Base-by-base conservation (phyloP, 495 filamentous ascomycete genomes). In the Glonium stellatum region DNA sequence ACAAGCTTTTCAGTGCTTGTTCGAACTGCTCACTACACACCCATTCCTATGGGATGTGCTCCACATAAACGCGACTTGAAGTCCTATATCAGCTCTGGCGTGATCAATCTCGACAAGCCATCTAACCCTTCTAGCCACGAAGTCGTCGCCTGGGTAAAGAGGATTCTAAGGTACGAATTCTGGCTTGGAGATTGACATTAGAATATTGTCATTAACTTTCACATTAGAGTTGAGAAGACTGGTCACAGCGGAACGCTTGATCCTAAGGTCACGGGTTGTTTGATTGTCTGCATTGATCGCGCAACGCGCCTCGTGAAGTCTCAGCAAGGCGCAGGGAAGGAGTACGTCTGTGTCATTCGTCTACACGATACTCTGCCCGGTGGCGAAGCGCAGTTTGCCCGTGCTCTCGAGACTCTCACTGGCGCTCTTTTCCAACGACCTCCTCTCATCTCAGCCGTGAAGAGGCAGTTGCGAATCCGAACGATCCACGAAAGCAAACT, bases 101-200 rank as follows among this genome's bases (percentile, higher is more conserved):
- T 97, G 31, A 97, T 98, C 77, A 97, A 97, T 75, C 84, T 95
- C 55, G 93, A 97, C 80, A 98, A 98, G 75, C 93, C 93, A 36
- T 90, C 91, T 15, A 98, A 98, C 78, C 93, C 93, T 19, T 96
- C 90, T 58, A 93, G 88, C 68, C 93, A 98, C 79, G 93, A 98
- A 75, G 95, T 97, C 44, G 93, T 98, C 67, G 90, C 93, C 56
- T 98, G 93, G 95, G 85, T 97, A 60, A 98, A 98, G 85, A 84
- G 91, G 57, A 96, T 97, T 65, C 78, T 98, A 48, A 86, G 89
- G 89, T 95, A 82, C 41, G 41, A 48, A 46, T 36, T 5, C 13
- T 42, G 22, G 19, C 21, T 23, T 25, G 48, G 21, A 27, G 15
- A 4, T 1, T 39, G 31, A 25, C 15, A 22, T 58, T 31, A 19